These are phyloP conservation scores for Boletus eberwhitei DNA, from an alignment of 768 basidiomycete species.

Conservation along the genomic window DNA sequence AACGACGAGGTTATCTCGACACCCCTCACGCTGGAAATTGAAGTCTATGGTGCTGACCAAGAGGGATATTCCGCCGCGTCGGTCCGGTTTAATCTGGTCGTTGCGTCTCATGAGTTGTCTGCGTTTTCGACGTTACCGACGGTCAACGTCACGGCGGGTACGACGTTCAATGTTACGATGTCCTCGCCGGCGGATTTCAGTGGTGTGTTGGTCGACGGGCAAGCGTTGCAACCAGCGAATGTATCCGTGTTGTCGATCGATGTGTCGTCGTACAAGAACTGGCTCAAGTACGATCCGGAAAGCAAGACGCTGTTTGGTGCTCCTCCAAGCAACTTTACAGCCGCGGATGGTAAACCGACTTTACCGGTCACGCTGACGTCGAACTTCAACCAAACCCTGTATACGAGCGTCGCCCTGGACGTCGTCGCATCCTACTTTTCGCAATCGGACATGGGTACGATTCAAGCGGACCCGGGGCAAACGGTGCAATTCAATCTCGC, in stretches of 20 bases:
- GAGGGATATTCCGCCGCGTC: conserved; percentile 63
- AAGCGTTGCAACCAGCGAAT: conserved; percentile 53
- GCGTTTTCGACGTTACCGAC: conserved; percentile 47
- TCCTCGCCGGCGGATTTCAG: conserved; percentile 55
- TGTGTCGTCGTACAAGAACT: conserved; percentile 48
- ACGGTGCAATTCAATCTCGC: conserved; percentile 51
- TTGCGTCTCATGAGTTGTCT: conserved; percentile 69
- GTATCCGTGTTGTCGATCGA: conserved; percentile 59
- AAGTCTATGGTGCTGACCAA: conserved; percentile 68
- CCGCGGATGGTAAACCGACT: conserved; percentile 31
- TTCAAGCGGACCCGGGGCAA: conserved; percentile 51
- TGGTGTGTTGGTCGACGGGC: conserved; percentile 62
- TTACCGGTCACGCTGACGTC: conserved; percentile 65
- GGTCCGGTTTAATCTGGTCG: conserved; percentile 60
- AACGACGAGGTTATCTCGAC: conserved; percentile 34
- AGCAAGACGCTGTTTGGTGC: conserved; percentile 62
- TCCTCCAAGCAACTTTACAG: conserved; percentile 45
- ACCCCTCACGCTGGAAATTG: conserved; percentile 47
- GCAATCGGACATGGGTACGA: conserved; percentile 49
- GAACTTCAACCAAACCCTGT: conserved; percentile 63
- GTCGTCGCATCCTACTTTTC: conserved; percentile 75
- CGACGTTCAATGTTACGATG: conserved; percentile 50
- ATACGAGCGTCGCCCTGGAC: conserved; percentile 60
- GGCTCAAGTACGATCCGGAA: conserved; percentile 58
- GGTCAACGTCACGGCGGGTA: conserved; percentile 66